phyloP scores from a whole-genome alignment of 495 filamentous ascomycete species.

The Venustampulla echinocandica region DNA sequence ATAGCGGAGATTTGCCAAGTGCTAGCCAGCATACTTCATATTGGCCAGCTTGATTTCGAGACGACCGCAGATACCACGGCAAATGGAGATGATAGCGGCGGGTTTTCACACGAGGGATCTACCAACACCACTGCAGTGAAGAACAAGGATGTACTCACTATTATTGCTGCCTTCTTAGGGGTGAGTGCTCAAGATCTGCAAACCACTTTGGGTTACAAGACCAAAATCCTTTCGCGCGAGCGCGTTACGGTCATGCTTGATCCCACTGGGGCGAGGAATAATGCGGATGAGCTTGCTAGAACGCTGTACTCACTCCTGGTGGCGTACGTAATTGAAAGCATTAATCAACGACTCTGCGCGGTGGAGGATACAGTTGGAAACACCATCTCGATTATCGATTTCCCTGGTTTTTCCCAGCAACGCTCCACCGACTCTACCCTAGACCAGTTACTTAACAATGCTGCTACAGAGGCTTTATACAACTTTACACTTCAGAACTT shows the following conservation, averaged over 20 bases:
- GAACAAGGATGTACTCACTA: slow-evolving; percentile 83
- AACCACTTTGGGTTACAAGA: slow-evolving; percentile 84
- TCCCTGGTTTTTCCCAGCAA: slow-evolving; percentile 85
- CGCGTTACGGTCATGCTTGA: slow-evolving; percentile 96
- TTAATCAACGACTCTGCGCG: slow-evolving; percentile 86
- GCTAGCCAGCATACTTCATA: slow-evolving; percentile 82
- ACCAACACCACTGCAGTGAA: slow-evolving; percentile 76
- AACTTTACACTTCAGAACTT: slow-evolving; percentile 91
- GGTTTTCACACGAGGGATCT: slow-evolving; percentile 90
- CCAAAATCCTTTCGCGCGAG: slow-evolving; percentile 88
- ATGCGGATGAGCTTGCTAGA: slow-evolving; percentile 87
- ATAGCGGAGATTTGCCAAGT: slow-evolving; percentile 97
- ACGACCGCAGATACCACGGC: slow-evolving; percentile 69
- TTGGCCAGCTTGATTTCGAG: slow-evolving; percentile 89
- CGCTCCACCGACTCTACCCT: slow-evolving; percentile 73
- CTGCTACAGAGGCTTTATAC: slow-evolving; percentile 83
- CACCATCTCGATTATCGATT: slow-evolving; percentile 91
- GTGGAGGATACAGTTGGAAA: slow-evolving; percentile 82
- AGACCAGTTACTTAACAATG: slow-evolving; percentile 91
- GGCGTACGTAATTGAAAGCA: slow-evolving; percentile 82
- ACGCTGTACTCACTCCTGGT: slow-evolving; percentile 94
- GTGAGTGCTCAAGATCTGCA: slow-evolving; percentile 73
- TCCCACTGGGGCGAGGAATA: slow-evolving; percentile 76
- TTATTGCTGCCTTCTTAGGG: slow-evolving; percentile 87
- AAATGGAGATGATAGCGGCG: slow-evolving; percentile 82